Evolutionary conservation across 352 stramenopile species (phyloP).

Genomic region (Saprolegnia diclina): DNA sequence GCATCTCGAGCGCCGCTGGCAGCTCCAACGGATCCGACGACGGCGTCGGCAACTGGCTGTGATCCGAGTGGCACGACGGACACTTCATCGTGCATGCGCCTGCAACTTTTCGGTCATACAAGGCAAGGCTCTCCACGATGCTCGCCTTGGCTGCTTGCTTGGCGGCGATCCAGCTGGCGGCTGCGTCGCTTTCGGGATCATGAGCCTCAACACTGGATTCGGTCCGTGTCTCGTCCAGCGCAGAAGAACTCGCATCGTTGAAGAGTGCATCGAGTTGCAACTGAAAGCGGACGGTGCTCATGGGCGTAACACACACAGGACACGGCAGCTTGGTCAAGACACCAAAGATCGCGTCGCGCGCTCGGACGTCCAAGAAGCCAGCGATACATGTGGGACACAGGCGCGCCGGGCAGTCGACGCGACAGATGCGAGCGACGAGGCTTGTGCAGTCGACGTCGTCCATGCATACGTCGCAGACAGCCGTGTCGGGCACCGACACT

Average conservation of each 20-base stretch:
- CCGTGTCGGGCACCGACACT: neutral
- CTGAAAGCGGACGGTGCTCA: neutral
- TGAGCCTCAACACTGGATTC: neutral
- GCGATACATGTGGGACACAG: neutral
- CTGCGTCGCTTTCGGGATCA: neutral
- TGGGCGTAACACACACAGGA: neutral
- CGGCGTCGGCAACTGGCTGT: neutral
- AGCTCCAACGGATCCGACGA: neutral
- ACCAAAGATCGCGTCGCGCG: neutral
- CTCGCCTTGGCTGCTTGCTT: neutral
- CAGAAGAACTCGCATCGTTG: no score
- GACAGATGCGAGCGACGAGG: neutral
- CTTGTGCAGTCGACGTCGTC: neutral
- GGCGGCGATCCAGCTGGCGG: neutral
- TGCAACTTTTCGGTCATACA: neutral
- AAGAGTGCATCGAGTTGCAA: neutral
- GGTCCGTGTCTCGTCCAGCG: neutral
- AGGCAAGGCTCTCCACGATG: neutral
- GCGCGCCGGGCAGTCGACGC: neutral
- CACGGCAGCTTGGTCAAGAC: slow-evolving; percentile 6
- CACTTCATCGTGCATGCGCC: slow-evolving; percentile 2
- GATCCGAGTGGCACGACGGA: neutral
- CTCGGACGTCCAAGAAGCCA: neutral
- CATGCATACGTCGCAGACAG: slow-evolving; percentile 12
- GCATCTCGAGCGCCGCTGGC: neutral